Conservation (phyloP, 2,329 filamentous ascomycete species). For the Paraphaeosphaeria minitans region DNA sequence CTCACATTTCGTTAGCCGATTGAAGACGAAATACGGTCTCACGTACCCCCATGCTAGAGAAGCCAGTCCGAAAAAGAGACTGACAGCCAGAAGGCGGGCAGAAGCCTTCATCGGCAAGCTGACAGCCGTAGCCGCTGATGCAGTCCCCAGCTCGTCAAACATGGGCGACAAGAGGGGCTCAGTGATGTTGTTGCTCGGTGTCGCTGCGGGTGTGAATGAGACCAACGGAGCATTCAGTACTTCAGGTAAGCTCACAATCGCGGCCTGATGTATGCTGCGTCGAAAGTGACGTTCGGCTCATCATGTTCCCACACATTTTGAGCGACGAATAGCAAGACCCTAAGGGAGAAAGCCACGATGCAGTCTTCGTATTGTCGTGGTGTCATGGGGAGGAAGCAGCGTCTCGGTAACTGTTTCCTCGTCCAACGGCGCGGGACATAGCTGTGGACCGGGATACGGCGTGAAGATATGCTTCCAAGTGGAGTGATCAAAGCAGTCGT, state of each 20-base stretch:
- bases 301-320: conserved; percentile 21
- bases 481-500: neutral
- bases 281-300: conserved; percentile 19
- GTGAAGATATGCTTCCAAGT: neutral
- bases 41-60: conserved; percentile 62
- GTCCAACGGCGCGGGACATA: neutral
- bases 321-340: conserved; percentile 3
- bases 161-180: conserved; percentile 5
- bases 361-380: neutral
- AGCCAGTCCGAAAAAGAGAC: conserved; percentile 60
- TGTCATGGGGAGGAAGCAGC: neutral
- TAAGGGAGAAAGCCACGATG: neutral
- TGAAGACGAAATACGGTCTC: neutral
- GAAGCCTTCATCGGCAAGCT: conserved; percentile 21
- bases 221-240: neutral
- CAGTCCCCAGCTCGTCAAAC: conserved; percentile 11
- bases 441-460: neutral
- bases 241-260: conserved; percentile 15
- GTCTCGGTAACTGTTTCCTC: neutral
- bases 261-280: conserved; percentile 11
- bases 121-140: conserved; percentile 9
- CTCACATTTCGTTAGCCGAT: conserved; percentile 33
- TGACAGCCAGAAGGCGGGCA: conserved; percentile 43
- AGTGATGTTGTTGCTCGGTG: neutral
- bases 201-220: conserved; percentile 1